phyloP scores from a whole-genome alignment of 2,329 filamentous ascomycete species.

The Graphilbum fragrans region DNA sequence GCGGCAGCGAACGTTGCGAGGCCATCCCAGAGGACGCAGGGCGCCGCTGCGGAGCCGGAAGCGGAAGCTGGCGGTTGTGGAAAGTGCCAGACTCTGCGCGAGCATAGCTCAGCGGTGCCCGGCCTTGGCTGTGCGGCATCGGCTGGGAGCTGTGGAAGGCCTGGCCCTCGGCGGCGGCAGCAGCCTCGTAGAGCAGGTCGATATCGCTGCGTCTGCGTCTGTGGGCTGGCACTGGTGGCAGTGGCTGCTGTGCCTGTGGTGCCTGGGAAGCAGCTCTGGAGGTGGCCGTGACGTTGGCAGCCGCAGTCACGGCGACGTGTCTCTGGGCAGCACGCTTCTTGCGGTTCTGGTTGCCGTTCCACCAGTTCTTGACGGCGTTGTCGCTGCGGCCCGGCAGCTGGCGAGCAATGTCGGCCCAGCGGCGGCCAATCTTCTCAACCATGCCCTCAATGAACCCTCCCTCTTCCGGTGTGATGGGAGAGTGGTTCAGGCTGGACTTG shows the following conservation, averaged over 20 bases:
- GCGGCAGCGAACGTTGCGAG: too few species aligned
- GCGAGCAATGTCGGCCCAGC: slow-evolving; percentile 88
- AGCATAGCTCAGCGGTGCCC: too few species aligned
- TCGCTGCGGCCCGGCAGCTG: slow-evolving; percentile 75
- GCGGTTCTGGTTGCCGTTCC: slow-evolving; percentile 87
- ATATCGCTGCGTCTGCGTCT: neutral
- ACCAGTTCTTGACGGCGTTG: slow-evolving; percentile 97
- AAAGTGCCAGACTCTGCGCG: too few species aligned
- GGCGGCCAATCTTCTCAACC: slow-evolving; percentile 68
- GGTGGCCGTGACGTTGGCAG: neutral
- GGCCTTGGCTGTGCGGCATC: too few species aligned
- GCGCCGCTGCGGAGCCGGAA: too few species aligned
- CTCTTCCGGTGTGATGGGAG: slow-evolving; percentile 61
- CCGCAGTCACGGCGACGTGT: neutral
- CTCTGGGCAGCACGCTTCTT: slow-evolving; percentile 39
- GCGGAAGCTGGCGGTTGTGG: too few species aligned
- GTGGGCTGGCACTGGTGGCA: too few species aligned
- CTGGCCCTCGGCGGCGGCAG: too few species aligned
- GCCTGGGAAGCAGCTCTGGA: too few species aligned
- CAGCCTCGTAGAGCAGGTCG: neutral
- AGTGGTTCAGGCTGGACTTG: slow-evolving; percentile 61
- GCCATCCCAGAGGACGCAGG: too few species aligned
- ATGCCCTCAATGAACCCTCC: slow-evolving; percentile 63
- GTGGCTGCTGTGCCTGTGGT: too few species aligned
- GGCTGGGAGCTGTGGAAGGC: too few species aligned